phyloP scores from a whole-genome alignment of 768 basidiomycete species.

The Boletus subparvulus region DNA sequence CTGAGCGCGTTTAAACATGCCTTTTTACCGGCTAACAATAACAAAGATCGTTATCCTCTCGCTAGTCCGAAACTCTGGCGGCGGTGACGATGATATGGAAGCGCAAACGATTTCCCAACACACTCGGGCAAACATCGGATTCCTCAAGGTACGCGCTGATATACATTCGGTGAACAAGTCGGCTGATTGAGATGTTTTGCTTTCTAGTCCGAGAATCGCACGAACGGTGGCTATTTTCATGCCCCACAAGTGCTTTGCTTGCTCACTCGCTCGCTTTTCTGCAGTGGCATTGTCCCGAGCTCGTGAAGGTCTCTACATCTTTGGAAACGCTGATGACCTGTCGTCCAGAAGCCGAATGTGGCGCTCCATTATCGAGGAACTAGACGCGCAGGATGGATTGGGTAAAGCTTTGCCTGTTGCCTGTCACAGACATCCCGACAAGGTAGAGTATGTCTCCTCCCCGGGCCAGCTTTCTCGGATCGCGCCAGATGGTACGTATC shows the following conservation, averaged over 20 bases:
- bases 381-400: constrained; percentile 46
- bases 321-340: constrained; percentile 64
- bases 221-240: constrained; percentile 42
- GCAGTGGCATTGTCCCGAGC: constrained; percentile 73
- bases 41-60: constrained; percentile 67
- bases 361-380: constrained; percentile 54
- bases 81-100: constrained; percentile 36
- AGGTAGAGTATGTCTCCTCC: constrained; percentile 39
- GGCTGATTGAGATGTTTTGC: background rate
- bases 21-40: background rate
- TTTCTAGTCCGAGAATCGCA: constrained; percentile 53
- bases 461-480: constrained; percentile 51
- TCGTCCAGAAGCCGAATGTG: constrained; percentile 55
- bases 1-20: background rate
- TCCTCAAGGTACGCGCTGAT: constrained; percentile 56
- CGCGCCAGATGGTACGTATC: constrained; percentile 54
- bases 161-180: background rate
- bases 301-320: constrained; percentile 67
- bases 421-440: constrained; percentile 56
- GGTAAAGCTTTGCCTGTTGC: constrained; percentile 55
- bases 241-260: too few relatives aligned
- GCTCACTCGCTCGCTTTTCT: constrained; percentile 3
- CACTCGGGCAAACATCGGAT: constrained; percentile 54
- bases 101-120: constrained; percentile 10
- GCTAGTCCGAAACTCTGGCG: constrained; percentile 69